Evolutionary conservation across 2,329 filamentous ascomycete species (phyloP).

Genomic region (Sclerotinia nivalis): DNA sequence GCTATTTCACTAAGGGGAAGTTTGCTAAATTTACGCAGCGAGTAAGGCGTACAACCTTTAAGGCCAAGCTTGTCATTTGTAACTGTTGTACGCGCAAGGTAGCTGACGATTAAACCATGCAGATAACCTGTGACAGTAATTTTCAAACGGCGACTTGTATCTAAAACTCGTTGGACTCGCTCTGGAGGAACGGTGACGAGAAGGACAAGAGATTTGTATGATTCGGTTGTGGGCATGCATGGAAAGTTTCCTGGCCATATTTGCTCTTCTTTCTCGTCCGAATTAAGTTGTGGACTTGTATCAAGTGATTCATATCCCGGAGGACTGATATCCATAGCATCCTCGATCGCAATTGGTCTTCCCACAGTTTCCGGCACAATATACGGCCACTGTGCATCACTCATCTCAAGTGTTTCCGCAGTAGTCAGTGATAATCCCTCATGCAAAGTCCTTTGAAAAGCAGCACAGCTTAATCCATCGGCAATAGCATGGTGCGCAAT

Average conservation of each 20-base stretch:
- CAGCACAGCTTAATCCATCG: conserved; percentile 29
- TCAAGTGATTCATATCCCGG: neutral
- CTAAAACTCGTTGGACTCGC: conserved; percentile 6
- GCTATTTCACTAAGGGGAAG: conserved; percentile 28
- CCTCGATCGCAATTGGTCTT: conserved; percentile 24
- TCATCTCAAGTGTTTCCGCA: neutral
- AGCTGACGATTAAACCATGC: conserved; percentile 30
- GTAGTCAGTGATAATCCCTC: conserved; percentile 23
- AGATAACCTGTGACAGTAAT: conserved; percentile 34
- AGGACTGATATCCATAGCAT: conserved; percentile 14
- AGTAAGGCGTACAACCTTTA: conserved; percentile 29
- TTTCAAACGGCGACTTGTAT: conserved; percentile 19
- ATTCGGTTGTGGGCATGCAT: conserved; percentile 2
- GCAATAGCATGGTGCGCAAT: conserved; percentile 30
- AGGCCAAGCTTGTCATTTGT: conserved; percentile 17
- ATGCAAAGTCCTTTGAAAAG: conserved; percentile 31
- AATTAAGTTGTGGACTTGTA: neutral
- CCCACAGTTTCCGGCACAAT: conserved; percentile 16
- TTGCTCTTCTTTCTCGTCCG: neutral
- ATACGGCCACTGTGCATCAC: conserved; percentile 24
- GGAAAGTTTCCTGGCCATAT: conserved; percentile 20
- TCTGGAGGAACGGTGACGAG: conserved; percentile 21
- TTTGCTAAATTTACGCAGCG: conserved; percentile 30
- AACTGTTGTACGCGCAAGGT: conserved; percentile 26
- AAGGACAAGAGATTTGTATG: conserved; percentile 12